These are phyloP conservation scores for Podila clonocystis DNA, from an alignment of 192 early-diverging fungal genomes.

Conservation along the genomic window DNA sequence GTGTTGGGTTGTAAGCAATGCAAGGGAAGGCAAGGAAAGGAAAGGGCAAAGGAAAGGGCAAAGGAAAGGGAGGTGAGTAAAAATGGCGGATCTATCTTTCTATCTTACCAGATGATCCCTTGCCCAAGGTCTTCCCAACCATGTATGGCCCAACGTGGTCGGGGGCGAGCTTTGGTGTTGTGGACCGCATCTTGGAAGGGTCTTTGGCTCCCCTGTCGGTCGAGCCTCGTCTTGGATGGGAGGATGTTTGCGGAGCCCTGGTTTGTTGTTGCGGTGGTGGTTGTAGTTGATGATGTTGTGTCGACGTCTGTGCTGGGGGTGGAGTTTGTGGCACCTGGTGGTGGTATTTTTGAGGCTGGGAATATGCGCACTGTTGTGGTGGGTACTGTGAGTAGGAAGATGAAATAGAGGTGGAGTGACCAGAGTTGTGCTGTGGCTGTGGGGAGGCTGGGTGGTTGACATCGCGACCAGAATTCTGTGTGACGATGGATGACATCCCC, in stretches of 20 bases:
- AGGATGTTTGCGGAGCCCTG: neutral
- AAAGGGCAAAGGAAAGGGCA: neutral
- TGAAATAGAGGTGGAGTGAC: conserved; percentile 12
- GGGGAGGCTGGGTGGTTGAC: conserved; percentile 28
- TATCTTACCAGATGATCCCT: conserved; percentile 62
- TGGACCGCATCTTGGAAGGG: conserved; percentile 21
- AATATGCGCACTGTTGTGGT: neutral
- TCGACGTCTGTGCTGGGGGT: neutral
- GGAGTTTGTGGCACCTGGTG: neutral
- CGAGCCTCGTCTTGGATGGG: conserved; percentile 26
- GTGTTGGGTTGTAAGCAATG: neutral
- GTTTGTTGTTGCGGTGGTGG: conserved; percentile 8
- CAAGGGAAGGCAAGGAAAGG: neutral
- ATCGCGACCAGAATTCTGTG: conserved; percentile 15
- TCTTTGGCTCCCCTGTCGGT: conserved; percentile 39
- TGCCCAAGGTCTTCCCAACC: conserved; percentile 61
- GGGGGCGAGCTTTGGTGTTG: conserved; percentile 22
- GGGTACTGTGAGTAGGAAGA: neutral
- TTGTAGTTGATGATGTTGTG: conserved; percentile 2
- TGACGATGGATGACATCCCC: neutral
- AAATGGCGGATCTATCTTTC: too few relatives aligned
- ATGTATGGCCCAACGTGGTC: conserved; percentile 61
- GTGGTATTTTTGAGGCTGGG: neutral
- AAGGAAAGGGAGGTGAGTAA: neutral
- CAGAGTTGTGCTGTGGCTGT: conserved; percentile 34